Evolutionary conservation across 2,329 filamentous ascomycete genomes (phyloP), one percentile per base, ranked within the genome.

Genomic region (Epichloe sp.): DNA sequence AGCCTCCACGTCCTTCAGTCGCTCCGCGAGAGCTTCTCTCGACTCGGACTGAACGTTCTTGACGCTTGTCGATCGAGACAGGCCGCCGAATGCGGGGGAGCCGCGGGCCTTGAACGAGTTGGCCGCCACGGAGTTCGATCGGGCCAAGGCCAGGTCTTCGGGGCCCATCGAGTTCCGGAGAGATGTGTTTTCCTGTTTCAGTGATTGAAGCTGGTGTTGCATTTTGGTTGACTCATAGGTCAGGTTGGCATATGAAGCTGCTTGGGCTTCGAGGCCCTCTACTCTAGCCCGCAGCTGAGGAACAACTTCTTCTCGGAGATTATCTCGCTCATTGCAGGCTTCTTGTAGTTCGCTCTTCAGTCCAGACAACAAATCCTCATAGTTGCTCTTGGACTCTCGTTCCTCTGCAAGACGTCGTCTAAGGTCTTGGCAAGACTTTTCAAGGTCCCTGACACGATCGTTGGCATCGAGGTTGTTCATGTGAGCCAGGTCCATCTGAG

Each of bases 1-100:
- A 43, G 88, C 83, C 68, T 97, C 91, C 11, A 96, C 83, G 57
- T 97, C 91, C 67, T 95, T 95, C 17, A 95, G 75, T 34, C 86
- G 79, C 58, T 95, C 89, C 2, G 83, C 80, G 15, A 90, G 68
- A 11, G 79, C 77, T 50, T 91, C 86, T 50, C 82, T 76, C 4
- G 79, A 81, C 58, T 86, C 78, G 53, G 61, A 67, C 48, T 65
- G 68, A 21, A 47, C 52, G 65, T 62, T 72, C 72, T 83, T 72
- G 42, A 77, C 71, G 42, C 70, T 78, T 60, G 74, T 78, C 10
- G 84, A 84, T 54, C 85, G 73, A 8, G 79, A 77, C 37, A 88
- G 60, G 8, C 67, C 63, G 48, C 71, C 47, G 61, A 58, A 47
- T 63, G 64, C 34, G 62, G 67, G 66, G 19, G 68, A 65, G 38